Evolutionary conservation across 1,284 basidiomycete species (phyloP).

Genomic region (Papiliotrema fonsecae): DNA sequence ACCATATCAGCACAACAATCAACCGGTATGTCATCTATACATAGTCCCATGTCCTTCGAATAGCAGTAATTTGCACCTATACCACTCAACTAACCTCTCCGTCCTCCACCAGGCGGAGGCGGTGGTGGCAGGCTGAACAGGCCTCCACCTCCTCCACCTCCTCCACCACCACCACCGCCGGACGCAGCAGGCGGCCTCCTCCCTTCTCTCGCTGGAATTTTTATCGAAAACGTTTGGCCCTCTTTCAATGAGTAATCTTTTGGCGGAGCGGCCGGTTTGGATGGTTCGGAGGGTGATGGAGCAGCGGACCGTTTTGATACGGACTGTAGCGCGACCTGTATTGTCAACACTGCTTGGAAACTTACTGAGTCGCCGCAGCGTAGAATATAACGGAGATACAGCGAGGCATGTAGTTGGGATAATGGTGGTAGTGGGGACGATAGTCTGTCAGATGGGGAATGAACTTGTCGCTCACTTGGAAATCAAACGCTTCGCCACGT

Average conservation of each 20-base stretch:
- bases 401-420: background rate
- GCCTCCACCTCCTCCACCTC: slow-evolving; percentile 28
- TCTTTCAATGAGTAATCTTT: slow-evolving; percentile 94
- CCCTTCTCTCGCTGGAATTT: slow-evolving; percentile 64
- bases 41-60: too few relatives aligned
- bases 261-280: slow-evolving; percentile 66
- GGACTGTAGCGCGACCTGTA: slow-evolving; percentile 81
- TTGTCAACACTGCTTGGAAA: slow-evolving; percentile 1
- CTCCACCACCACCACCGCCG: slow-evolving; percentile 3
- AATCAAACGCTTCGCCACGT: slow-evolving; percentile 87
- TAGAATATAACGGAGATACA: background rate
- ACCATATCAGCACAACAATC: too few relatives aligned
- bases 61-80: too few relatives aligned
- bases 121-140: slow-evolving; percentile 41
- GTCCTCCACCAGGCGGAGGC: slow-evolving; percentile 36
- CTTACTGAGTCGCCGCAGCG: background rate
- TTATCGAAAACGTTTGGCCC: slow-evolving; percentile 91
- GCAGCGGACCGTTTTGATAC: slow-evolving; percentile 69
- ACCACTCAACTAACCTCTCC: background rate
- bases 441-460: background rate
- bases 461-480: slow-evolving; percentile 47
- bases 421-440: background rate
- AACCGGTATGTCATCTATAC: too few relatives aligned
- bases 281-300: slow-evolving; percentile 17
- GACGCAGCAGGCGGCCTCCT: slow-evolving; percentile 15